Evolutionary conservation across 345 rosid genomes (phyloP), one percentile per base, ranked within the genome.

Genomic region (Cochlearia excelsa): DNA sequence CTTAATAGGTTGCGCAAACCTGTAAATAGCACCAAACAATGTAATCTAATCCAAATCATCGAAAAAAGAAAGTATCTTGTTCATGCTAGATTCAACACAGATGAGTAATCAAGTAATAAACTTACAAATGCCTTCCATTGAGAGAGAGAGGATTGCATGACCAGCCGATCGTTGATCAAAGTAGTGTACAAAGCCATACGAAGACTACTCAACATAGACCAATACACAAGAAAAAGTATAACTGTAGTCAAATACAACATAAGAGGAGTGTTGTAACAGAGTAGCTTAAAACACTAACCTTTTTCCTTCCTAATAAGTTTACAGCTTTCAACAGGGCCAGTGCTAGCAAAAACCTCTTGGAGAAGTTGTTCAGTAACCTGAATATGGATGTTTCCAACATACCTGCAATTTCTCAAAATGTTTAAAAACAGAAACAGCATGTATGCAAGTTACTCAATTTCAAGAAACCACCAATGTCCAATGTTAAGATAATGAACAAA

Each of bases 51-150:
- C 33, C 44, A 61, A n/a, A 31, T 54, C 51, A 9, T 41, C 52
- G 35, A 43, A 57, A 38, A 54, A 38, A 31, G 34, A 30, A 30
- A 50, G 38, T 43, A 51, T 42, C 9, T 49, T 29, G 10, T 16
- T 50, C 23, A 9, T 35, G 29, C 35, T 42, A 26, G 2, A 46
- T 28, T 29, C 2, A 23, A 27, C 7, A 51, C 39, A 53, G 37
- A 38, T 7, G 9, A 44, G 48, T 35, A 46, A 5, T 26, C 51
- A 30, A 35, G 64, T 10, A 49, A 28, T 49, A 3, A 50, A 79
- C 96, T 78, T 72, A 92, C 98, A 92, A 61, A 72, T 84, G 90
- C 80, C 98, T 86, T 69, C 98, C 94, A 64, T 88, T 88, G 46
- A 88, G 91, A 67, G 95, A 79, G 23, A 88, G 71, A 67, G n/a